Evolutionary conservation across 2,329 filamentous ascomycete genomes (phyloP).

Genomic region (Ophiostoma sp.): DNA sequence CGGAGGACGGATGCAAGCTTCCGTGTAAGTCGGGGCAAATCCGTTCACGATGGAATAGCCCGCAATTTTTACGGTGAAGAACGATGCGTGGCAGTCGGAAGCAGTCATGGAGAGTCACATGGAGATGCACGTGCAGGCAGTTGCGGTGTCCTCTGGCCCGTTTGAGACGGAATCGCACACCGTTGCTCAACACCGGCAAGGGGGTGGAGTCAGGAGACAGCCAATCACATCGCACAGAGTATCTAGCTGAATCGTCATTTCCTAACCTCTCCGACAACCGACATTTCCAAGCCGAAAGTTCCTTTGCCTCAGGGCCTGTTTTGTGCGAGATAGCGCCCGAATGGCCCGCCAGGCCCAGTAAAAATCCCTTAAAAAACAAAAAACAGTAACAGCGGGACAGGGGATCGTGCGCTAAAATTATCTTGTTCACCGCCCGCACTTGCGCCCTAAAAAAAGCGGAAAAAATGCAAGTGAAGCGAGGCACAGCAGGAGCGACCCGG

Average conservation of each 20-base stretch:
- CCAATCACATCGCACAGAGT: constrained; percentile 21
- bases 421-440: constrained; percentile 15
- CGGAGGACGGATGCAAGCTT: constrained; percentile 9
- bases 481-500: constrained; percentile 8
- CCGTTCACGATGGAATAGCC: neutral
- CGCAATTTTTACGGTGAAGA: neutral
- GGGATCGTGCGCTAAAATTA: neutral
- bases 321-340: constrained; percentile 5
- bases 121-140: constrained; percentile 15
- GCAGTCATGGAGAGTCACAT: constrained; percentile 8
- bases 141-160: neutral
- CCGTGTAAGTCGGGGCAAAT: neutral
- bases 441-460: neutral
- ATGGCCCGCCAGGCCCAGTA: constrained; percentile 17
- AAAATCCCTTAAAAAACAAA: constrained; percentile 12
- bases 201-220: neutral
- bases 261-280: constrained; percentile 30
- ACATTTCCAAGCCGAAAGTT: constrained; percentile 23
- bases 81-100: neutral
- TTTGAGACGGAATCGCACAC: neutral
- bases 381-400: neutral
- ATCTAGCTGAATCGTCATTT: constrained; percentile 19
- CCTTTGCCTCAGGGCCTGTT: neutral
- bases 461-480: neutral
- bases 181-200: constrained; percentile 2